Evolutionary conservation across 1,284 basidiomycete species (phyloP).

Genomic region (Papiliotrema laurentii): DNA sequence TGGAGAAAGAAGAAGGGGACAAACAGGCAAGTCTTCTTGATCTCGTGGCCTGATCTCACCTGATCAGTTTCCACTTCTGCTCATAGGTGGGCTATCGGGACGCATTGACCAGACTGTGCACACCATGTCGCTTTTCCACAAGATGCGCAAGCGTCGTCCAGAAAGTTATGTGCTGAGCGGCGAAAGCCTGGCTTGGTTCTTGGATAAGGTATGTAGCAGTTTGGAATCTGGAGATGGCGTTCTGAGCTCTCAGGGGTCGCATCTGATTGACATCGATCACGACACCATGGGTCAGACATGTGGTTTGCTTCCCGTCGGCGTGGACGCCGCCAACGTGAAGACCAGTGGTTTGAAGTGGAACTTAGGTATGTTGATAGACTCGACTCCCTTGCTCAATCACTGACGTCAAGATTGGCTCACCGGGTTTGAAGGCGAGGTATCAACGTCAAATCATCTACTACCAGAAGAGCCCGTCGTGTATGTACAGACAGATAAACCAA

Average conservation of each 20-base stretch:
- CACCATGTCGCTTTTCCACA: constrained; percentile 78
- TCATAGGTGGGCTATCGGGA: constrained; percentile 85
- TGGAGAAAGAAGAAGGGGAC: constrained; percentile 54
- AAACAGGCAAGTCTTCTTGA: constrained; percentile 6
- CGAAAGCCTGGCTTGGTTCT: constrained; percentile 82
- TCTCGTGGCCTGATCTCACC: neutral
- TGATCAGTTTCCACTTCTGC: constrained; percentile 61
- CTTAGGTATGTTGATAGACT: constrained; percentile 58
- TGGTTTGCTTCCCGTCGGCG: constrained; percentile 84
- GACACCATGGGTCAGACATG: constrained; percentile 76
- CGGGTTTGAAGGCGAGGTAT: constrained; percentile 62
- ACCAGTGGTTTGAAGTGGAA: constrained; percentile 90
- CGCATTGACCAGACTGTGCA: constrained; percentile 92
- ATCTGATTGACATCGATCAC: constrained; percentile 70
- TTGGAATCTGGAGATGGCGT: no score
- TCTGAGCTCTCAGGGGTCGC: constrained; percentile 84
- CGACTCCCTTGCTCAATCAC: neutral
- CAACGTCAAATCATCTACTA: constrained; percentile 85
- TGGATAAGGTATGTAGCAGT: no score
- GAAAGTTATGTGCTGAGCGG: constrained; percentile 74
- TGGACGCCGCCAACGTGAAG: constrained; percentile 66
- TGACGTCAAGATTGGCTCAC: constrained; percentile 4
- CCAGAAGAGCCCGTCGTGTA: constrained; percentile 53
- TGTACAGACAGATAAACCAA: constrained; percentile 71
- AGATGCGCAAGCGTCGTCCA: constrained; percentile 62